Conservation (phyloP, 2,329 filamentous ascomycete genomes). For the Rhinocladiella similis region DNA sequence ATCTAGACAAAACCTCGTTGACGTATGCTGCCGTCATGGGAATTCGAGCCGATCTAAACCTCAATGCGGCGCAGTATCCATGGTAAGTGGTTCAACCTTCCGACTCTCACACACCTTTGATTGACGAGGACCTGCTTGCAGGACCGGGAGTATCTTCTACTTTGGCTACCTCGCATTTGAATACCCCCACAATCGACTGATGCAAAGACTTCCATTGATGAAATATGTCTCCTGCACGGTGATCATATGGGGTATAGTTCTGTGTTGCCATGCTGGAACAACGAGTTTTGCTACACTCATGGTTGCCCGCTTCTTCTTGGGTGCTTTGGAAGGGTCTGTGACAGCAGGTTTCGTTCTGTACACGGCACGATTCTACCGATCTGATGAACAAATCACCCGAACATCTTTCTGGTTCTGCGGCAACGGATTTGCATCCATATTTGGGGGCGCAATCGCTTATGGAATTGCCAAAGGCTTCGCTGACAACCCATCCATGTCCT, state of each 20-base stretch:
- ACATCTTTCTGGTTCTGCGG: slow-evolving; percentile 60
- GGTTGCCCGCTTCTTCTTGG: slow-evolving; percentile 48
- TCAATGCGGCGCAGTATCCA: slow-evolving; percentile 47
- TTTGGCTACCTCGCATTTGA: slow-evolving; percentile 49
- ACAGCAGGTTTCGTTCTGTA: slow-evolving; percentile 54
- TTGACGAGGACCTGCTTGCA: not conserved
- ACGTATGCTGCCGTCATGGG: slow-evolving; percentile 57
- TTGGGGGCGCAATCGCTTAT: slow-evolving; percentile 52
- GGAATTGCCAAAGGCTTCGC: slow-evolving; percentile 36
- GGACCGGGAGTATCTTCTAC: slow-evolving; percentile 37
- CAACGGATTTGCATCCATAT: slow-evolving; percentile 61
- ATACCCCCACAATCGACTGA: slow-evolving; percentile 31
- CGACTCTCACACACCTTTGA: slow-evolving; percentile 8
- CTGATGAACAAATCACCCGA: slow-evolving; percentile 53
- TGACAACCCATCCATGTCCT: slow-evolving; percentile 1
- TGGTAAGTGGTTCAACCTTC: slow-evolving; percentile 55
- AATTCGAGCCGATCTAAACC: slow-evolving; percentile 45
- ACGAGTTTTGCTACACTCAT: slow-evolving; percentile 46
- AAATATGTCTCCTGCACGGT: slow-evolving; percentile 58
- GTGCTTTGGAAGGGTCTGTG: slow-evolving; percentile 49
- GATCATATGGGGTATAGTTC: slow-evolving; percentile 50
- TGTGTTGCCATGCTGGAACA: slow-evolving; percentile 54
- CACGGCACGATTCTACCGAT: slow-evolving; percentile 50
- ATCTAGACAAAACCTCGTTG: slow-evolving; percentile 52
- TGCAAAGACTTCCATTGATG: slow-evolving; percentile 34